These are phyloP conservation scores for Stereocaulon alpinum DNA, from an alignment of 495 filamentous ascomycete genomes.

Conservation along the genomic window DNA sequence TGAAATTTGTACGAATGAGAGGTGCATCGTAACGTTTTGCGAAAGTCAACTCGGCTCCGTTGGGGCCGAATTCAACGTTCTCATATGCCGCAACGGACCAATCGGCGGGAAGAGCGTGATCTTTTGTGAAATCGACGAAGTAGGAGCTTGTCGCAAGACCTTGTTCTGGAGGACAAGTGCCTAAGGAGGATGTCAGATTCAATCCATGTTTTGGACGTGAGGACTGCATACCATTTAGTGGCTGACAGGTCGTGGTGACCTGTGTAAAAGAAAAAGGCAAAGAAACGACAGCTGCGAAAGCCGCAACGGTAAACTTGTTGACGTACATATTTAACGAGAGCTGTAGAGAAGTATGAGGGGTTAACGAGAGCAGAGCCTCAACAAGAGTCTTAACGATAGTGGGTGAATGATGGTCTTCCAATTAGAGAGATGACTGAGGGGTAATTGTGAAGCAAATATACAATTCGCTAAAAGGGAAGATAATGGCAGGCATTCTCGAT, in stretches of 20 bases:
- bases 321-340: neutral
- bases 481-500: neutral
- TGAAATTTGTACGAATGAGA: constrained; percentile 61
- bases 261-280: constrained; percentile 35
- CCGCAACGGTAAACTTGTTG: neutral
- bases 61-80: constrained; percentile 34
- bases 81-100: constrained; percentile 44
- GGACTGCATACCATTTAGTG: constrained; percentile 11
- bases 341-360: neutral
- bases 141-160: constrained; percentile 48
- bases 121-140: constrained; percentile 56
- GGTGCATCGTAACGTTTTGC: constrained; percentile 60
- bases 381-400: neutral
- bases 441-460: neutral
- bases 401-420: neutral
- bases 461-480: neutral
- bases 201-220: neutral
- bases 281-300: constrained; percentile 5
- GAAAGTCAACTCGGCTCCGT: constrained; percentile 64
- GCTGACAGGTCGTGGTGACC: constrained; percentile 31
- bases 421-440: neutral
- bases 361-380: too few species aligned
- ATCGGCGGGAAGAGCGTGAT: constrained; percentile 36
- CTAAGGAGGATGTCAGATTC: constrained; percentile 2
- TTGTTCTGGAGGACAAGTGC: constrained; percentile 11